Evolutionary conservation across 495 filamentous ascomycete species (phyloP).

Genomic region (Eremomyces bilateralis): DNA sequence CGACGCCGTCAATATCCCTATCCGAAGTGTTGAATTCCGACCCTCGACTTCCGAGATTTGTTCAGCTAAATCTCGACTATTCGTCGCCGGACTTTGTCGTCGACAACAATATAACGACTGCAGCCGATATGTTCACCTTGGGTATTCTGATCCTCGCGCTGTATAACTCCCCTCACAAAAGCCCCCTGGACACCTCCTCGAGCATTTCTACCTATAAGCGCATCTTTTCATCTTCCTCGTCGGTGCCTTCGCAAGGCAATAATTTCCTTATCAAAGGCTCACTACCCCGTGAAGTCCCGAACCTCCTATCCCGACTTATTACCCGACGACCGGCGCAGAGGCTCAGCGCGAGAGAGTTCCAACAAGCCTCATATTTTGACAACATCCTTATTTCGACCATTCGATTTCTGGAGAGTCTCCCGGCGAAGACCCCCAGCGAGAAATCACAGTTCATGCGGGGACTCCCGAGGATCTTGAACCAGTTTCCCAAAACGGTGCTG

Average conservation of each 20-base stretch:
- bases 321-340: conserved; percentile 69
- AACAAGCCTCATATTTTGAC: conserved; percentile 85
- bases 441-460: conserved; percentile 84
- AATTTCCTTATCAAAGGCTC: conserved; percentile 61
- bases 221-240: conserved; percentile 50
- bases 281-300: conserved; percentile 55
- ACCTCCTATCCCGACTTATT: conserved; percentile 63
- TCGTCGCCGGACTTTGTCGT: conserved; percentile 84
- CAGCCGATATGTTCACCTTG: conserved; percentile 81
- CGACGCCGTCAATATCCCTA: conserved; percentile 55
- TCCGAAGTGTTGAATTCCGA: conserved; percentile 71
- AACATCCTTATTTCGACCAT: conserved; percentile 91
- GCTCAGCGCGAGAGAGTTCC: conserved; percentile 77
- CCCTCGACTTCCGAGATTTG: conserved; percentile 55
- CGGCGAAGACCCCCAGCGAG: conserved; percentile 76
- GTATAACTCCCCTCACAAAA: conserved; percentile 79
- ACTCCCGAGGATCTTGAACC: conserved; percentile 59
- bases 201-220: conserved; percentile 66
- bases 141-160: conserved; percentile 73
- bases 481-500: conserved; percentile 79
- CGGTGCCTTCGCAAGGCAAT: conserved; percentile 54
- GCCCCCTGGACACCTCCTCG: conserved; percentile 60
- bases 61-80: conserved; percentile 83
- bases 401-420: conserved; percentile 75
- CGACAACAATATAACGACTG: conserved; percentile 57